These are phyloP conservation scores for Mycena floridula DNA, from an alignment of 768 basidiomycete genomes.

Conservation along the genomic window DNA sequence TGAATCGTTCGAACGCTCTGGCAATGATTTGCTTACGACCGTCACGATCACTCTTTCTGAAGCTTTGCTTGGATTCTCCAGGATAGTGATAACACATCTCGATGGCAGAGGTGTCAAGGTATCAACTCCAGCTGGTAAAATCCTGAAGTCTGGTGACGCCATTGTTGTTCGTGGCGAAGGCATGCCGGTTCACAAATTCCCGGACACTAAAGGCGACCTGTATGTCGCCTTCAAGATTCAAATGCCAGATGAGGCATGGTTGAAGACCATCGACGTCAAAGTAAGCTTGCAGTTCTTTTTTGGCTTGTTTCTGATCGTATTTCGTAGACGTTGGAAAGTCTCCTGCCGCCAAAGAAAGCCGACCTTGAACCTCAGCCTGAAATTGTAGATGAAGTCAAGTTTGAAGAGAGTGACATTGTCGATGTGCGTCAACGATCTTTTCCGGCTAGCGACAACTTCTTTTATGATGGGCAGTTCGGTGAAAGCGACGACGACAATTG, in stretches of 20 bases:
- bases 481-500: constrained; percentile 64
- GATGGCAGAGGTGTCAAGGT: constrained; percentile 90
- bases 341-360: constrained; percentile 73
- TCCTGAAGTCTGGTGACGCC: constrained; percentile 68
- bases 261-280: constrained; percentile 52
- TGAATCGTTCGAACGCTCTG: constrained; percentile 76
- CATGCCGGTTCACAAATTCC: constrained; percentile 73
- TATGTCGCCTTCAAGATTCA: constrained; percentile 81
- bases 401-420: constrained; percentile 72
- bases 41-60: constrained; percentile 90
- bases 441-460: constrained; percentile 68
- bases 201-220: constrained; percentile 71
- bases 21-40: constrained; percentile 72
- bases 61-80: constrained; percentile 90
- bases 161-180: constrained; percentile 81
- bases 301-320: background rate
- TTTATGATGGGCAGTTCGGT: constrained; percentile 67
- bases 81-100: constrained; percentile 85
- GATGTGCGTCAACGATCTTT: constrained; percentile 81
- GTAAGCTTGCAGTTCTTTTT: constrained; percentile 27
- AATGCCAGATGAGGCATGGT: constrained; percentile 82
- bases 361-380: constrained; percentile 70
- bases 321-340: constrained; percentile 49
- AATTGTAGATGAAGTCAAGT: constrained; percentile 63
- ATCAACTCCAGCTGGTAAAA: constrained; percentile 64